A percentile compares a stretch with the other conserved stretches of the same genome.
phyloP scores from a whole-genome alignment of 768 basidiomycete species.

The Tricholoma sp. region DNA sequence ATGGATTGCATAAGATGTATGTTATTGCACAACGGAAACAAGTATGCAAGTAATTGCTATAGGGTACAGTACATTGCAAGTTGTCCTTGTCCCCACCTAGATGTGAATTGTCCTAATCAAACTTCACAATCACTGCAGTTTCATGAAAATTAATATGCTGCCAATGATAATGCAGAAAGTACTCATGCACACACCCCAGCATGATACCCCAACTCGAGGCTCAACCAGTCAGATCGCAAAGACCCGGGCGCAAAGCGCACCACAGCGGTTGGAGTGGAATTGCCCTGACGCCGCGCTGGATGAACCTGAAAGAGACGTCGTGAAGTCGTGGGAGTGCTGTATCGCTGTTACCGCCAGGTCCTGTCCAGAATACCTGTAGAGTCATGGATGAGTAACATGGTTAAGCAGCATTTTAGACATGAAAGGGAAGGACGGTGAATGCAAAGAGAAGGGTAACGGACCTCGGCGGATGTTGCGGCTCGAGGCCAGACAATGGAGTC shows the following conservation, averaged over 20 bases:
- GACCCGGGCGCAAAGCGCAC: slow-evolving; percentile 1
- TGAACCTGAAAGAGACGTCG: background rate
- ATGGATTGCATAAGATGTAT: too few species aligned
- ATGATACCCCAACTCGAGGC: too few species aligned
- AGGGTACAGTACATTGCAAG: too few species aligned
- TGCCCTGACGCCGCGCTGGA: background rate
- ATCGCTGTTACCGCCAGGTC: background rate
- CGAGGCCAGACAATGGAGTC: slow-evolving; percentile 10
- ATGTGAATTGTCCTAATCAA: too few species aligned
- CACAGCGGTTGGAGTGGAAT: slow-evolving; percentile 1
- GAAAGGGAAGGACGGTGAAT: background rate
- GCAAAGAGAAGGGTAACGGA: background rate
- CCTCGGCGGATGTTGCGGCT: background rate
- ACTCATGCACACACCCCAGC: too few species aligned
- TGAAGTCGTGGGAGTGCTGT: background rate
- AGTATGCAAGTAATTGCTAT: too few species aligned
- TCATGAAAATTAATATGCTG: too few species aligned
- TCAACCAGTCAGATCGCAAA: background rate
- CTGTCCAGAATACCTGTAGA: background rate
- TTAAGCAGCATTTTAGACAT: background rate
- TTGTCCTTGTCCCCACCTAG: too few species aligned
- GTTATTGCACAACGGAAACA: too few species aligned
- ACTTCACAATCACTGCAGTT: too few species aligned
- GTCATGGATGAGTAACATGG: background rate
- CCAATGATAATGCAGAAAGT: too few species aligned